Base-by-base conservation (phyloP, 768 basidiomycete genomes). In the Termitomyces sp. region DNA sequence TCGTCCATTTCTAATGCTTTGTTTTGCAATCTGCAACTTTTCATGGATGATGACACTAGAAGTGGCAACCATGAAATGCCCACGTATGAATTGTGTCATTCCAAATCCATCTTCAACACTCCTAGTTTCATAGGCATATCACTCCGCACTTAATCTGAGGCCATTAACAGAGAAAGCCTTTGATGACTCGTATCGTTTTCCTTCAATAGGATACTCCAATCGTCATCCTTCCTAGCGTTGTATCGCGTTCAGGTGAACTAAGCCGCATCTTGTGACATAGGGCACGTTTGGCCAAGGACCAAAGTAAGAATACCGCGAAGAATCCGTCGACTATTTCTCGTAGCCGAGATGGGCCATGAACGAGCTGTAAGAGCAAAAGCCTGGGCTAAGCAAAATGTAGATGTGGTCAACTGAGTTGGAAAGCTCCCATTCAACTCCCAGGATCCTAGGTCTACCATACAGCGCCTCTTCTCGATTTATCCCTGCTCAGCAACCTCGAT, bases 161-260 rank as follows among this genome's bases (percentile, higher is more conserved):
- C 84, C 87, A 5, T 80, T 73, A 42, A 72, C 73, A 30, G 73
- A 75, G 56, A 76, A 74, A 53, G 66, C 76, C 3, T 66, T 76
- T 20, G 75, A 80, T 62, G 78, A 81, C 60, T 91, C 89, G 12
- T 90, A 89, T 74, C 91, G n/a, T n/a, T n/a, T n/a, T n/a, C n/a
- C n/a, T n/a, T n/a, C n/a, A n/a, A n/a, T 91, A 57, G 85, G 87
- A 4, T 91, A 89, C 73, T 90, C 88, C 78, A 93, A 92, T 95
- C 63, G 74, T 92, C 57, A n/a, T n/a, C n/a, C n/a, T 95, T 8
- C 91, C 92, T 0, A 76, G 79, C 20, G 90, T 93, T 73, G 66
- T 89, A 27, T 86, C 88, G n/a, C 57, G 65, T 15, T 73, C 74
- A 27, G 64, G 65, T 9, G 72, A 79, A 37, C 62, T 78, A 30